Percentiles rank a stretch among this genome's conserved stretches.
These are phyloP conservation scores for Nectriaceae sp. DNA, from an alignment of 2,329 filamentous ascomycete genomes.

Conservation along the genomic window DNA sequence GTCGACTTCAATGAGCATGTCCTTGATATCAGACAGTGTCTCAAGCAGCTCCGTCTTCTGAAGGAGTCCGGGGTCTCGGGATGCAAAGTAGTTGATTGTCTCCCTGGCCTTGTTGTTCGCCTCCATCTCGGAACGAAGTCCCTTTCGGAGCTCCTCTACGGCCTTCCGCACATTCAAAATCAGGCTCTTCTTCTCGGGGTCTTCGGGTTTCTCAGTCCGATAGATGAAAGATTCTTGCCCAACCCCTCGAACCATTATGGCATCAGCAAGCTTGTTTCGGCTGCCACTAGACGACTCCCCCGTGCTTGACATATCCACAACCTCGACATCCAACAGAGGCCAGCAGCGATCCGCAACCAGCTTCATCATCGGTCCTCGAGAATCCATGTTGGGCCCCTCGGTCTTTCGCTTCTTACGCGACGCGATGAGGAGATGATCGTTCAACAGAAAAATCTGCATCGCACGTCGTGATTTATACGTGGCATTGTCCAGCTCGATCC, in stretches of 20 bases:
- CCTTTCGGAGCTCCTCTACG: conserved; percentile 87
- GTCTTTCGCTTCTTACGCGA: conserved; percentile 89
- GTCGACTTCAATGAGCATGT: conserved; percentile 93
- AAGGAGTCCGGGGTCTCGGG: conserved; percentile 72
- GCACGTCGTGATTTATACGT: conserved; percentile 92
- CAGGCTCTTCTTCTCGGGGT: conserved; percentile 75
- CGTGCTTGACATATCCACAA: conserved; percentile 80
- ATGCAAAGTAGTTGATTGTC: conserved; percentile 83
- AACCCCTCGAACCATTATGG: conserved; percentile 84
- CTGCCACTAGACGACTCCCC: conserved; percentile 53
- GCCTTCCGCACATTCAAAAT: conserved; percentile 91
- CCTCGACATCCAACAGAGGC: conserved; percentile 88
- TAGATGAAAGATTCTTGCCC: conserved; percentile 94
- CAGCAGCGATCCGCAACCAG: conserved; percentile 93
- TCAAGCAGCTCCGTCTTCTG: conserved; percentile 82
- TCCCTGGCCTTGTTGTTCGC: conserved; percentile 82
- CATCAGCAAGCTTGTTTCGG: conserved; percentile 72
- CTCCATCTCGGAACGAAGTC: conserved; percentile 82
- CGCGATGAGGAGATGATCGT: conserved; percentile 90
- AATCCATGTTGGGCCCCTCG: conserved; percentile 59
- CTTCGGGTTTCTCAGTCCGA: conserved; percentile 80
- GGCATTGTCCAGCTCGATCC: conserved; percentile 96
- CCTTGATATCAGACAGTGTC: conserved; percentile 74
- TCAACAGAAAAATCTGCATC: conserved; percentile 89
- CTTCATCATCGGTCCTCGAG: conserved; percentile 64